Percentiles rank a stretch among this genome's conserved stretches.
phyloP scores from a whole-genome alignment of 768 basidiomycete species.

The Pisolithus albus region DNA sequence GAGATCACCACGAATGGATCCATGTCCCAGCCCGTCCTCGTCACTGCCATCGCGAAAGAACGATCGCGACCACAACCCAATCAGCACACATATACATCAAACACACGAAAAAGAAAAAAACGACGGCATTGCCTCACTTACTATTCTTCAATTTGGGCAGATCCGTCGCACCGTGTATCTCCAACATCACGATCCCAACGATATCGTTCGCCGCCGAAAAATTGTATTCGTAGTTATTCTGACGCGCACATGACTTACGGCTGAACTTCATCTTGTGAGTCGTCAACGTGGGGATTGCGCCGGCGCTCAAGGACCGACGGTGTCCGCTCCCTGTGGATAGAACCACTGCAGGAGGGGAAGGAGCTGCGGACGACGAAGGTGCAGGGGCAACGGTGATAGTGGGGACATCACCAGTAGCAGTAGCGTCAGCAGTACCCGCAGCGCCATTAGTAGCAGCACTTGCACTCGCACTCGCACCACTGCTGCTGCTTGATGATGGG shows the following conservation, averaged over 20 bases:
- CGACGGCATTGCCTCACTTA: constrained; percentile 33
- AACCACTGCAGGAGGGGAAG: constrained; percentile 4
- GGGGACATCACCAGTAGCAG: constrained; percentile 7
- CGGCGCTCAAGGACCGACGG: constrained; percentile 27
- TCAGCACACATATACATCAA: not conserved
- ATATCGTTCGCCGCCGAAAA: constrained; percentile 73
- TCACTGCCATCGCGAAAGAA: constrained; percentile 44
- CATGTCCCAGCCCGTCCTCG: constrained; percentile 89
- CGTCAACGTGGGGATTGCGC: constrained; percentile 20
- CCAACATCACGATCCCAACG: constrained; percentile 91
- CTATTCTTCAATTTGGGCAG: constrained; percentile 83
- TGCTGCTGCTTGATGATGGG: too few species aligned
- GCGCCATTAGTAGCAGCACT: too few species aligned
- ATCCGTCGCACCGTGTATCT: constrained; percentile 79
- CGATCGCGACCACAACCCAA: too few species aligned
- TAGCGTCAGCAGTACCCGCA: not conserved
- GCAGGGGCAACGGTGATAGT: constrained; percentile 9
- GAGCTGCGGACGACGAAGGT: constrained; percentile 5
- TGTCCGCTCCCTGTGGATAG: constrained; percentile 13
- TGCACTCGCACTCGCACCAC: too few species aligned
- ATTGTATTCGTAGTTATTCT: constrained; percentile 42
- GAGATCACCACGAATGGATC: constrained; percentile 95
- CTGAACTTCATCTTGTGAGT: constrained; percentile 32
- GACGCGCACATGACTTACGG: constrained; percentile 22
- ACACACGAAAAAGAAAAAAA: not conserved